A percentile compares a stretch with the other conserved stretches of the same genome.
These are phyloP conservation scores for Sugiyamaella valdiviana DNA, from an alignment of 805 yeast genomes.

Conservation along the genomic window DNA sequence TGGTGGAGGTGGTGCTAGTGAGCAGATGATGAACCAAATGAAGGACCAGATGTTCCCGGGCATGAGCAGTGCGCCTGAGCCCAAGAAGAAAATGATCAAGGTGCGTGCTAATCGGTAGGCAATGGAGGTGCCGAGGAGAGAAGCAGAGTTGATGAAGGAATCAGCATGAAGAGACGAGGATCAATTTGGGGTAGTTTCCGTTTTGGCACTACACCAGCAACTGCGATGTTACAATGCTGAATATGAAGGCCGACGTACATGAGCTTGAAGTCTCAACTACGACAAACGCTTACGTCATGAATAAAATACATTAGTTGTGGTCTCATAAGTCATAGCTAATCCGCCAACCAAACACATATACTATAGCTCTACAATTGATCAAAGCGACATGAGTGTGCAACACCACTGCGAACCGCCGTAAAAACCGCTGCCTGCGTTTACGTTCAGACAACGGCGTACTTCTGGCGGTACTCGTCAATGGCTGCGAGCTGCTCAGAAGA, in stretches of 20 bases:
- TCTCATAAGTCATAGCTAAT: neutral
- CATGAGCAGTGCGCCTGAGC: conserved; percentile 24
- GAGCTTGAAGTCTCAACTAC: too few relatives aligned
- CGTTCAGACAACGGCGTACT: conserved; percentile 22
- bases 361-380: neutral
- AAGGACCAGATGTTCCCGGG: conserved; percentile 25
- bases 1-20: conserved; percentile 79
- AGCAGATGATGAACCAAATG: conserved; percentile 29
- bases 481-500: conserved; percentile 23
- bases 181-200: too few relatives aligned
- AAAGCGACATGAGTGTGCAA: too few relatives aligned
- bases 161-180: conserved; percentile 98
- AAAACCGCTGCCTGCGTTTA: neutral
- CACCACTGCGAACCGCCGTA: too few relatives aligned
- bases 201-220: too few relatives aligned
- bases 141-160: conserved; percentile 56
- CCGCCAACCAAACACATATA: neutral
- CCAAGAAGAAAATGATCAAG: conserved; percentile 23
- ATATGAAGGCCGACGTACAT: too few relatives aligned
- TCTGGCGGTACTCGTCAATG: conserved; percentile 26
- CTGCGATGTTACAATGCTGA: too few relatives aligned
- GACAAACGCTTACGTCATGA: too few relatives aligned
- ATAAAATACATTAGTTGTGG: neutral
- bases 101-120: conserved; percentile 17
- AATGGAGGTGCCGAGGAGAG: neutral